Evolutionary conservation across 2,329 filamentous ascomycete genomes (phyloP).

Genomic region (Neurospora crassa): DNA sequence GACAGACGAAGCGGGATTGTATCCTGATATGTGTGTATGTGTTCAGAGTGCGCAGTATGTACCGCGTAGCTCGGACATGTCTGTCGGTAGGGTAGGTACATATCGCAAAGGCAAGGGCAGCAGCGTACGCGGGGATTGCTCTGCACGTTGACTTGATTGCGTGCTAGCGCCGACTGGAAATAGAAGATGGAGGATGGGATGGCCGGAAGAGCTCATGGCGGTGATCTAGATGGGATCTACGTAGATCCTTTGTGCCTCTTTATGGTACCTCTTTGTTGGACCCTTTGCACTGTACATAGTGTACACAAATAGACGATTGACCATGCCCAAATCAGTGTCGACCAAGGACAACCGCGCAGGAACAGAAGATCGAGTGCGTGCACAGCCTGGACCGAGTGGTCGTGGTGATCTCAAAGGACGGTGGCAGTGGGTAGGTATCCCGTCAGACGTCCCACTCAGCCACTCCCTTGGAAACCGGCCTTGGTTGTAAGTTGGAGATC

Average conservation of each 20-base stretch:
- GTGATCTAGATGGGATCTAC: not conserved
- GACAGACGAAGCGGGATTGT: not conserved
- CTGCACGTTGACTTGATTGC: not conserved
- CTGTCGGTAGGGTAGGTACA: not conserved
- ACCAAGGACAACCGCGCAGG: not conserved
- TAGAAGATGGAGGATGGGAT: not conserved
- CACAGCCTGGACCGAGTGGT: not conserved
- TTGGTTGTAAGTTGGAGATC: not conserved
- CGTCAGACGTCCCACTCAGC: not conserved
- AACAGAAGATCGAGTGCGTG: too few species aligned
- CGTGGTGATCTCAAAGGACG: not conserved
- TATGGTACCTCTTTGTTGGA: not conserved
- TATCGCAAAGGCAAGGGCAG: constrained; percentile 7
- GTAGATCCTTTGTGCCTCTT: not conserved
- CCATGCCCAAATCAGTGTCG: not conserved
- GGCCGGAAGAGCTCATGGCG: not conserved
- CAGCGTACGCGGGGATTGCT: not conserved
- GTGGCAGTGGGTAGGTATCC: not conserved
- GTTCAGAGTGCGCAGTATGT: not conserved
- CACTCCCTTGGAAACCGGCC: not conserved
- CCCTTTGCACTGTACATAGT: not conserved
- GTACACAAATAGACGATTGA: not conserved
- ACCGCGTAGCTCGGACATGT: not conserved
- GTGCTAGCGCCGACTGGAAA: not conserved
- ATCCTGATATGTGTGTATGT: not conserved